These are phyloP conservation scores for Aotearoamyces nothofagi DNA, from an alignment of 2,329 filamentous ascomycete genomes.

Conservation along the genomic window DNA sequence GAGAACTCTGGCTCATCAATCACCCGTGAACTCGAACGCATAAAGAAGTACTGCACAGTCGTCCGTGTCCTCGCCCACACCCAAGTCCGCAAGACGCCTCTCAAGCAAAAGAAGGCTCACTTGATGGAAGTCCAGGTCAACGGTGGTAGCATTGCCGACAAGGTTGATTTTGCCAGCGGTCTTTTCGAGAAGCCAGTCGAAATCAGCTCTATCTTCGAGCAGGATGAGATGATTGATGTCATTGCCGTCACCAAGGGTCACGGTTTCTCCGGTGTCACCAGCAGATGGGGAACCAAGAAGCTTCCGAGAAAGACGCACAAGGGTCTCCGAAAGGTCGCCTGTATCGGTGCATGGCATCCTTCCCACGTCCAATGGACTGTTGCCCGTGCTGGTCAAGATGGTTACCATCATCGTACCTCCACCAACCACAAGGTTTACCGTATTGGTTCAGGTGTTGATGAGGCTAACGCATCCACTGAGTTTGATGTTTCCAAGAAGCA, in stretches of 20 bases:
- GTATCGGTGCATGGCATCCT: constrained; percentile 99
- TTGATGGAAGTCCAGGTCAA: constrained; percentile 99
- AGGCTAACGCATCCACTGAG: constrained; percentile 87
- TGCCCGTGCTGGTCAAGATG: constrained; percentile 97
- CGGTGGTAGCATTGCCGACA: constrained; percentile 88
- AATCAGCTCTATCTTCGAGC: constrained; percentile 90
- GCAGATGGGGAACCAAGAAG: constrained; percentile 99
- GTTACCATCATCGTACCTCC: constrained; percentile 99
- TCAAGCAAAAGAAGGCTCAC: constrained; percentile 99
- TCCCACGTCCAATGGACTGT: constrained; percentile 99
- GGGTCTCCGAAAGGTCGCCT: constrained; percentile 99
- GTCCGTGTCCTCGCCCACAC: constrained; percentile 98
- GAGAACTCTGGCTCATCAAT: constrained; percentile 82
- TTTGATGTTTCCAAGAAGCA: constrained; percentile 98
- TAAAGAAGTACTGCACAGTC: constrained; percentile 99
- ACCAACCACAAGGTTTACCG: constrained; percentile 99
- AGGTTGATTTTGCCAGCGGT: constrained; percentile 88
- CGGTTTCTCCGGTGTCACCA: constrained; percentile 94
- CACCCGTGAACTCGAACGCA: constrained; percentile 96
- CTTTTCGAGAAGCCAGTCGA: constrained; percentile 99
- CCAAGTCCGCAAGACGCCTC: constrained; percentile 95
- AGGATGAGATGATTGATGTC: constrained; percentile 98
- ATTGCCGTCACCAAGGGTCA: constrained; percentile 99
- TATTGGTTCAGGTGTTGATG: constrained; percentile 82
- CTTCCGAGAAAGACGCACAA: constrained; percentile 99